These are phyloP conservation scores for Cladosporium phlei DNA, from an alignment of 2,329 filamentous ascomycete genomes.

Conservation along the genomic window DNA sequence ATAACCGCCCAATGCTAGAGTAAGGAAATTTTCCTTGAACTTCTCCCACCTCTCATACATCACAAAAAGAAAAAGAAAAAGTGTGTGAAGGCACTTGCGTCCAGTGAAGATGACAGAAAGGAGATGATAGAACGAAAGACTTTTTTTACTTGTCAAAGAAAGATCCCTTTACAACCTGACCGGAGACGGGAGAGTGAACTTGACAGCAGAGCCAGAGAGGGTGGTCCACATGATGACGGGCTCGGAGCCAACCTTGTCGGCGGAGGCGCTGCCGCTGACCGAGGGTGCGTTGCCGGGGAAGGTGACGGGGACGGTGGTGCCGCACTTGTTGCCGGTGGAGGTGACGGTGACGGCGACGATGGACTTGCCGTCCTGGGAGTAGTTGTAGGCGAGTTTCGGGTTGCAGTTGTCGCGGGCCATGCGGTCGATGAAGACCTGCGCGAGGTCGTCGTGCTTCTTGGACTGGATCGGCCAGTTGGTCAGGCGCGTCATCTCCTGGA, in stretches of 20 bases:
- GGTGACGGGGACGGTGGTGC: slow-evolving; percentile 51
- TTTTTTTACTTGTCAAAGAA: no score
- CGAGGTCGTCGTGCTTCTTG: slow-evolving; percentile 54
- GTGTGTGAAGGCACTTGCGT: no score
- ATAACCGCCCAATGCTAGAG: neutral
- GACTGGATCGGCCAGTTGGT: slow-evolving; percentile 53
- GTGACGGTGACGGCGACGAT: slow-evolving; percentile 51
- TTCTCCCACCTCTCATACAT: no score
- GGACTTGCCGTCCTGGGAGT: slow-evolving; percentile 37
- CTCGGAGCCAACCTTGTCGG: slow-evolving; percentile 50
- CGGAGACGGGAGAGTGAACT: slow-evolving; percentile 30
- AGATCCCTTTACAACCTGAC: slow-evolving; percentile 9
- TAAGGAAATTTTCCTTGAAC: no score
- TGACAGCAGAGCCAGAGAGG: slow-evolving; percentile 34
- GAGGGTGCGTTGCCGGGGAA: slow-evolving; percentile 44
- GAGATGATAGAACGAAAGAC: no score
- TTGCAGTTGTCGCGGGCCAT: slow-evolving; percentile 49
- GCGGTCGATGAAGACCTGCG: slow-evolving; percentile 48
- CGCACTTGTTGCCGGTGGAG: slow-evolving; percentile 48
- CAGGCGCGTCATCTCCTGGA: slow-evolving; percentile 52
- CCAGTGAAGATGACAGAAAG: no score
- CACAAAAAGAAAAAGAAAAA: neutral
- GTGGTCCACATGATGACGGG: slow-evolving; percentile 38
- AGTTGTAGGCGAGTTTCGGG: slow-evolving; percentile 46
- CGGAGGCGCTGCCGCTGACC: slow-evolving; percentile 14